Conservation (phyloP, 495 filamentous ascomycete species). For the Bombardia bombarda region DNA sequence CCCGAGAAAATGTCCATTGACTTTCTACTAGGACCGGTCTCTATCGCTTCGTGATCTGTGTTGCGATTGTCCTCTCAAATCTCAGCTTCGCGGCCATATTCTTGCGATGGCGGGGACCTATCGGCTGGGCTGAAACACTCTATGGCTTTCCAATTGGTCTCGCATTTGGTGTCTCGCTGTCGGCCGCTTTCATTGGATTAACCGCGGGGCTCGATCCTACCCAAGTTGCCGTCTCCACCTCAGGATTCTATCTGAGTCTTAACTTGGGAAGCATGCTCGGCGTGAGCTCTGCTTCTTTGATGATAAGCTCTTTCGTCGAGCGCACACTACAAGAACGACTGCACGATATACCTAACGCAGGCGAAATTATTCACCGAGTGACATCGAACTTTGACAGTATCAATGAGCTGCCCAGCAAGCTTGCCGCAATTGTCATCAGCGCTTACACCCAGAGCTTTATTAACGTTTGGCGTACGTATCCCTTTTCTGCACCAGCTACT, state of each 20-base stretch:
- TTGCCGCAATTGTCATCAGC: slow-evolving; percentile 1
- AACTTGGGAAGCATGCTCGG: slow-evolving; percentile 9
- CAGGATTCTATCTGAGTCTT: slow-evolving; percentile 8
- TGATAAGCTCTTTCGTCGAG: slow-evolving; percentile 6
- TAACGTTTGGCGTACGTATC: slow-evolving; percentile 8
- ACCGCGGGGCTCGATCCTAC: slow-evolving; percentile 1
- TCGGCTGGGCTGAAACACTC: slow-evolving; percentile 4
- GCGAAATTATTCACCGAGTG: slow-evolving; percentile 3
- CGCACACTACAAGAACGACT: neutral
- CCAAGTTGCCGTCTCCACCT: slow-evolving; percentile 7
- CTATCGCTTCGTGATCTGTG: slow-evolving; percentile 4
- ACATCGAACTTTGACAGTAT: slow-evolving; percentile 11
- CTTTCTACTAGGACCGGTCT: slow-evolving; percentile 6
- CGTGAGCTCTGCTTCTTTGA: slow-evolving; percentile 1
- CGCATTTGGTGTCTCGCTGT: slow-evolving; percentile 10
- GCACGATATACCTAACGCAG: neutral
- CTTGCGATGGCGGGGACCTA: slow-evolving; percentile 4
- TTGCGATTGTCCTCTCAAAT: slow-evolving; percentile 1
- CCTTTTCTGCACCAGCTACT: neutral
- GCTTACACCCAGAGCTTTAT: slow-evolving; percentile 8
- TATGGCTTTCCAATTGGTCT: slow-evolving; percentile 12
- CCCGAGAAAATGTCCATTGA: too few relatives aligned
- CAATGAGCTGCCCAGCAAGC: slow-evolving; percentile 3
- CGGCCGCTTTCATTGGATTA: slow-evolving; percentile 11
- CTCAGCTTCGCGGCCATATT: slow-evolving; percentile 6